Evolutionary conservation across 257 asterid species (phyloP).

Genomic region (Solanum clarkiae): DNA sequence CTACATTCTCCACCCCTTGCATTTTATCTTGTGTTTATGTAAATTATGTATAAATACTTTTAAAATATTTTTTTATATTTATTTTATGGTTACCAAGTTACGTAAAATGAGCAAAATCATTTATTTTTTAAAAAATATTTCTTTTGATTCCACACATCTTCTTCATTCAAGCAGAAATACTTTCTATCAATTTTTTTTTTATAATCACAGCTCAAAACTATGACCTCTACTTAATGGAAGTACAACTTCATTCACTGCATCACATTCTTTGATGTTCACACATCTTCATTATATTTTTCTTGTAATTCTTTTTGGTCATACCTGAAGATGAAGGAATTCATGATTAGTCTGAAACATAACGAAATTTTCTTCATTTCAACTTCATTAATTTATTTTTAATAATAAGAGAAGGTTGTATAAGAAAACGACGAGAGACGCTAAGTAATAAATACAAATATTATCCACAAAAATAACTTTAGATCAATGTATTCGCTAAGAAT

Average conservation of each 20-base stretch:
- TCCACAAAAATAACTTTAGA: too few species aligned
- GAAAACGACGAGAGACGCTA: background rate
- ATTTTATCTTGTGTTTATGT: background rate
- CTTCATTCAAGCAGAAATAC: too few species aligned
- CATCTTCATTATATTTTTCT: background rate
- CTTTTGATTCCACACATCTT: background rate
- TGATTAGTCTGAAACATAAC: too few species aligned
- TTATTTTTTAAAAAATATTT: background rate
- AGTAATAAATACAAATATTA: too few species aligned
- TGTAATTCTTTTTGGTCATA: background rate
- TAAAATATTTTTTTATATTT: background rate
- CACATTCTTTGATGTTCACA: background rate
- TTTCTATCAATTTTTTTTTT: too few species aligned
- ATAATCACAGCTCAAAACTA: too few species aligned
- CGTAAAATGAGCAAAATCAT: background rate
- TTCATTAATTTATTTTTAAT: background rate
- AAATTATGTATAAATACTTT: background rate
- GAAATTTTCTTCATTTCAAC: too few species aligned
- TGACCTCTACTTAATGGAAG: too few species aligned
- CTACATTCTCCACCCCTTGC: too few species aligned
- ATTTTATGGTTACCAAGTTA: fast-evolving
- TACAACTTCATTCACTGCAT: too few species aligned
- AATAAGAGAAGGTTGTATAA: background rate
- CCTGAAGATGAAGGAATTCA: background rate
- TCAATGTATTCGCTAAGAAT: too few species aligned